Conservation (phyloP, 2,329 filamentous ascomycete genomes). For the Aspergillus tamarii region DNA sequence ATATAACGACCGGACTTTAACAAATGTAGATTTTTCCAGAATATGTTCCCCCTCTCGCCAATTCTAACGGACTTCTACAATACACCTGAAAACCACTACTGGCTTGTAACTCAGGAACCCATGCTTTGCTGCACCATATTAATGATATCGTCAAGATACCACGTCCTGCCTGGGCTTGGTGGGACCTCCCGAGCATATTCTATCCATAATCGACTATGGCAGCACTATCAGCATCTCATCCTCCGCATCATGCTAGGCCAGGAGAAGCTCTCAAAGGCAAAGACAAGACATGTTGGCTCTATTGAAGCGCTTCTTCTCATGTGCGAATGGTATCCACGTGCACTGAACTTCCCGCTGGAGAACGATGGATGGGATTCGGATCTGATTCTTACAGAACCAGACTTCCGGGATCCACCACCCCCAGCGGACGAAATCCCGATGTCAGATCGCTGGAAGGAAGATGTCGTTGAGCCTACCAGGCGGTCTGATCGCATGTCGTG, state of each 20-base stretch:
- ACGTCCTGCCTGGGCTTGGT: conserved; percentile 41
- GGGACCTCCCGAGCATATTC: conserved; percentile 52
- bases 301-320: conserved; percentile 57
- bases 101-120: conserved; percentile 54
- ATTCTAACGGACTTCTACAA: conserved; percentile 53
- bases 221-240: conserved; percentile 56
- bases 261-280: conserved; percentile 53
- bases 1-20: not conserved
- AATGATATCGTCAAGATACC: conserved; percentile 57
- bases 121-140: conserved; percentile 56
- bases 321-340: conserved; percentile 58
- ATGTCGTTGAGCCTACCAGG: conserved; percentile 56
- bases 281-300: conserved; percentile 52
- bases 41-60: conserved; percentile 52
- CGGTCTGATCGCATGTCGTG: conserved; percentile 61
- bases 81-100: conserved; percentile 50
- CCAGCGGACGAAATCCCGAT: conserved; percentile 33
- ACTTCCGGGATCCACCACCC: conserved; percentile 41
- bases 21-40: conserved; percentile 46
- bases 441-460: conserved; percentile 51
- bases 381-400: conserved; percentile 47
- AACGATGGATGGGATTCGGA: conserved; percentile 59
- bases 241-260: conserved; percentile 56
- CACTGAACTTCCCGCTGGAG: conserved; percentile 55
- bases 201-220: conserved; percentile 56